These are phyloP conservation scores for Monosporascus sp. DNA, from an alignment of 2,329 filamentous ascomycete genomes.

Conservation along the genomic window DNA sequence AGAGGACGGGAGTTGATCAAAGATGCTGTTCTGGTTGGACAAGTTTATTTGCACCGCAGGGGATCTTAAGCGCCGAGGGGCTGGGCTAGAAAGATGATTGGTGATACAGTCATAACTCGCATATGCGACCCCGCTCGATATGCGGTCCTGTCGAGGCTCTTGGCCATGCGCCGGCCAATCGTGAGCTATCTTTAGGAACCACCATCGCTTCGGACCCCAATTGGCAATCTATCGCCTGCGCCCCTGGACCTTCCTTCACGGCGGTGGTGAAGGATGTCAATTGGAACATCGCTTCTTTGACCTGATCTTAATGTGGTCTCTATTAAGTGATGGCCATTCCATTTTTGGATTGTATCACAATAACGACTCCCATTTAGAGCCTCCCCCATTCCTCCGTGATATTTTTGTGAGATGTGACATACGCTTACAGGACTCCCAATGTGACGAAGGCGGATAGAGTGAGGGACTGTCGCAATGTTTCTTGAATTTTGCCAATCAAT, in stretches of 20 bases:
- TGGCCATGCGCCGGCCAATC: neutral
- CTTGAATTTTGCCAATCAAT: neutral
- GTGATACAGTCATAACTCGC: conserved; percentile 10
- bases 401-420: neutral
- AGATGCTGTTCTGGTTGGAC: conserved; percentile 25
- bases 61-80: conserved; percentile 24
- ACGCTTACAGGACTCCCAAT: neutral
- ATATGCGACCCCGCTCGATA: conserved; percentile 19
- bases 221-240: conserved; percentile 4
- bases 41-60: conserved; percentile 18
- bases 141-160: conserved; percentile 4
- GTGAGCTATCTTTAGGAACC: conserved; percentile 6
- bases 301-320: neutral
- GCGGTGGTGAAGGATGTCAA: neutral
- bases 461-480: neutral
- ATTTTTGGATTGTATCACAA: neutral
- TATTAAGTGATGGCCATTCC: neutral
- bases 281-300: no score
- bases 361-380: neutral
- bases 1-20: conserved; percentile 13
- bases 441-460: neutral
- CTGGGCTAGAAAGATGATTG: conserved; percentile 20
- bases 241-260: neutral
- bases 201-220: conserved; percentile 9
- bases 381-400: neutral